A percentile compares a stretch with the other conserved stretches of the same genome.
Conservation (phyloP, 306 rosid genomes). For the Vicia faba region DNA sequence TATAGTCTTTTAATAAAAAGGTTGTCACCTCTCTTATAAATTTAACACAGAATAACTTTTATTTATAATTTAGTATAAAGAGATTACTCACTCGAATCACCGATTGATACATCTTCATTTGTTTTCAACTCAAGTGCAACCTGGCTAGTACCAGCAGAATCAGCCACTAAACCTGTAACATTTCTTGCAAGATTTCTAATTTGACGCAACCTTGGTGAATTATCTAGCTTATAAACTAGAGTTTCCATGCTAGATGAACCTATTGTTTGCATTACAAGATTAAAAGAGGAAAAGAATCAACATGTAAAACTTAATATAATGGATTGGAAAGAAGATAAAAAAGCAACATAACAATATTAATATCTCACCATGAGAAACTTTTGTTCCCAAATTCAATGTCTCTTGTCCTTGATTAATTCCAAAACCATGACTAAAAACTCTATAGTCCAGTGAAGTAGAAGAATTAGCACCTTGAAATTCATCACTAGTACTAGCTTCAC, state of each 20-base stretch:
- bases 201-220: constrained; percentile 44
- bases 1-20: not conserved
- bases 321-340: not conserved
- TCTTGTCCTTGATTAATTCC: constrained; percentile 38
- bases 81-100: constrained; percentile 45
- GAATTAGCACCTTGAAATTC: constrained; percentile 41
- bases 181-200: constrained; percentile 60
- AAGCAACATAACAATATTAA: not conserved
- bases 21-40: not conserved
- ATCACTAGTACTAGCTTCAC: constrained; percentile 44
- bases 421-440: constrained; percentile 8
- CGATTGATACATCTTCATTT: constrained; percentile 32
- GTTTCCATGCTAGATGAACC: constrained; percentile 52
- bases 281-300: not conserved
- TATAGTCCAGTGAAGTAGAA: constrained; percentile 33
- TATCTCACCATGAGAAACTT: constrained; percentile 38
- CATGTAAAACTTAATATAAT: not conserved
- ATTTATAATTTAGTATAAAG: not conserved
- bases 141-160: constrained; percentile 28
- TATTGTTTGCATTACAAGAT: constrained; percentile 30
- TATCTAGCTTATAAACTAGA: constrained; percentile 35
- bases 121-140: constrained; percentile 37
- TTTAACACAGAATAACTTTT: not conserved
- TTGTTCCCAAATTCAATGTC: constrained; percentile 30
- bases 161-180: constrained; percentile 33